phyloP scores from a whole-genome alignment of 192 early-diverging fungal genomes.

The Backusella mclennaniae region DNA sequence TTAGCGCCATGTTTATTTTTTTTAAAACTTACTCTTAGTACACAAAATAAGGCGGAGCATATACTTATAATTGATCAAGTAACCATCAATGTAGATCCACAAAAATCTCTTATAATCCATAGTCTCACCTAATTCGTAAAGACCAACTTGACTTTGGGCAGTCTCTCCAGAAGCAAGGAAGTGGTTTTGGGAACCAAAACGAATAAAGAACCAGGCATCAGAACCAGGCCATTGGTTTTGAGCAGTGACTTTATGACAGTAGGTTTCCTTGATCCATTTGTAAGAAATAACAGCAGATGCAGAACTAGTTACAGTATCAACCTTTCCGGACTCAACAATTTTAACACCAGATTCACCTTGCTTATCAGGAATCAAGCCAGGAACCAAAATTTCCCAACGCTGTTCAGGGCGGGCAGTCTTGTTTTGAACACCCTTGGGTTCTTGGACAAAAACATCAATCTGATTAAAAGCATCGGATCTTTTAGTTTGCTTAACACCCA shows the following conservation, averaged over 20 bases:
- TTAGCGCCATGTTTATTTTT: background rate
- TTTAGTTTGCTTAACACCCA: constrained; percentile 20
- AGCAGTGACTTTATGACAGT: constrained; percentile 9
- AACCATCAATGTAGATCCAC: constrained; percentile 31
- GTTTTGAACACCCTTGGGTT: constrained; percentile 14
- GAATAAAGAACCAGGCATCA: constrained; percentile 28
- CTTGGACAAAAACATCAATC: constrained; percentile 20
- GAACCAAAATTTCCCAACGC: constrained; percentile 27
- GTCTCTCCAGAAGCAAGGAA: constrained; percentile 29
- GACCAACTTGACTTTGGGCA: constrained; percentile 12
- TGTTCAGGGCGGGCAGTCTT: constrained; percentile 25
- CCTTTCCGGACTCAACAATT: constrained; percentile 17
- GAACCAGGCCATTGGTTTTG: constrained; percentile 20
- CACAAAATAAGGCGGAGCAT: constrained; percentile 25
- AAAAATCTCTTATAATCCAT: constrained; percentile 26
- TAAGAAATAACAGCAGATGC: constrained; percentile 25
- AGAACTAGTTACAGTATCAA: constrained; percentile 3
- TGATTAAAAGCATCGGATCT: constrained; percentile 2
- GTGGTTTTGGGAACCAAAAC: constrained; percentile 22
- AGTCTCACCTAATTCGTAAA: background rate
- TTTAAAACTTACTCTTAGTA: constrained; percentile 17
- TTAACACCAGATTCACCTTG: constrained; percentile 11
- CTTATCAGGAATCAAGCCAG: constrained; percentile 18
- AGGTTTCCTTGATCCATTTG: constrained; percentile 24
- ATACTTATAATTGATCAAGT: constrained; percentile 33